Percentiles rank a stretch among this genome's conserved stretches.
Evolutionary conservation across 805 yeast species (phyloP).

Genomic region (Candida xiaguanensis): DNA sequence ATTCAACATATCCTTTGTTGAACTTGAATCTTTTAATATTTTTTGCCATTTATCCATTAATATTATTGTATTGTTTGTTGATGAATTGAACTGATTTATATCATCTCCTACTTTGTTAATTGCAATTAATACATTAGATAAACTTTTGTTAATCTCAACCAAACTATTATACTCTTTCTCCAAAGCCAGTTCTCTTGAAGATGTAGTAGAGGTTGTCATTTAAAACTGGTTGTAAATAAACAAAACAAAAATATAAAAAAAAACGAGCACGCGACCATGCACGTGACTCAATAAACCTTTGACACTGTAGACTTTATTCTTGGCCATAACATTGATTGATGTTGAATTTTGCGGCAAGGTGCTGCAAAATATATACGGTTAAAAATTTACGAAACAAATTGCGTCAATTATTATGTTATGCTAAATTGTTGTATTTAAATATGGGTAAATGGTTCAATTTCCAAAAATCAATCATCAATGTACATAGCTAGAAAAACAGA

Average conservation of each 20-base stretch:
- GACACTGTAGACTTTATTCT: too few relatives aligned
- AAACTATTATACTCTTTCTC: slow-evolving; percentile 1
- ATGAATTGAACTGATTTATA: slow-evolving; percentile 3
- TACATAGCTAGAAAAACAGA: not conserved
- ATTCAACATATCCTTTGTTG: slow-evolving; percentile 5
- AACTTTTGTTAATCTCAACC: slow-evolving; percentile 1
- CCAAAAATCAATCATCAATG: too few relatives aligned
- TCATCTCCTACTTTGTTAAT: slow-evolving; percentile 3
- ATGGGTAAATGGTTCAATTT: too few relatives aligned
- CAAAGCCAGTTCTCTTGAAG: slow-evolving; percentile 1
- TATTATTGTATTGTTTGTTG: slow-evolving; percentile 3
- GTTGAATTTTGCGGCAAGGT: too few relatives aligned
- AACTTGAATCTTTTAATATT: slow-evolving; percentile 4
- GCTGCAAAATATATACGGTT: not conserved
- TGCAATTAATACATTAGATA: not conserved
- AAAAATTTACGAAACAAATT: too few relatives aligned
- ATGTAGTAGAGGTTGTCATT: slow-evolving; percentile 1
- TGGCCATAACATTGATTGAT: too few relatives aligned
- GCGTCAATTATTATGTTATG: slow-evolving; percentile 4
- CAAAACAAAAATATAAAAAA: not conserved
- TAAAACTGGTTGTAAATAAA: not conserved
- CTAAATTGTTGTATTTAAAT: slow-evolving; percentile 1
- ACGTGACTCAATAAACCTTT: too few relatives aligned
- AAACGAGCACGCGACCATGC: not conserved
- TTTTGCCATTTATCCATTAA: slow-evolving; percentile 6